A percentile compares a stretch with the other conserved stretches of the same genome.
Conservation (phyloP, 2,329 filamentous ascomycete species). For the Claviceps pusilla region DNA sequence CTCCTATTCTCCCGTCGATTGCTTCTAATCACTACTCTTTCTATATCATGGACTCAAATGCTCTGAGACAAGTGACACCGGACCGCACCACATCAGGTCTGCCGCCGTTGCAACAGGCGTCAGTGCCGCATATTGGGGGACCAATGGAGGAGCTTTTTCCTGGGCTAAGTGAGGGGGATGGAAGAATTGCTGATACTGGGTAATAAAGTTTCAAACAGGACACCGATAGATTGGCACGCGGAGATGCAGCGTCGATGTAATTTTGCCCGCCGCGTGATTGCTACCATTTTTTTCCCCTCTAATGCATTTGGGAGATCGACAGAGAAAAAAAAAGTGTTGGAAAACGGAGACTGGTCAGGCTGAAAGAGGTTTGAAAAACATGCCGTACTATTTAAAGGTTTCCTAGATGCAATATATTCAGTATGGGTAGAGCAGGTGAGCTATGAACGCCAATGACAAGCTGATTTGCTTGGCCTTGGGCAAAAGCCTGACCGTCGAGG, state of each 20-base stretch:
- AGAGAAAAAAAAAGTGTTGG: neutral
- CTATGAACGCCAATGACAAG: neutral
- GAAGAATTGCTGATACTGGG: neutral
- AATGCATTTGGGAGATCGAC: neutral
- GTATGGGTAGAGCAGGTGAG: neutral
- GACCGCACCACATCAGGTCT: neutral
- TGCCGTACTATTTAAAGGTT: neutral
- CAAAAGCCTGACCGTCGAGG: neutral
- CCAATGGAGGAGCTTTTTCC: conserved; percentile 4
- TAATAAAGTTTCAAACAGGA: neutral
- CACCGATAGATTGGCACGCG: neutral
- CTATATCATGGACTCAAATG: neutral
- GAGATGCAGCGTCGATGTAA: neutral
- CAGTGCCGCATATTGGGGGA: neutral
- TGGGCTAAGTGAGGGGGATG: neutral
- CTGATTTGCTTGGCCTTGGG: neutral
- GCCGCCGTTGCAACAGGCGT: neutral
- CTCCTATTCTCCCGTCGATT: neutral
- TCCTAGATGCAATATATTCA: neutral
- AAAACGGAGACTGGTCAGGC: neutral
- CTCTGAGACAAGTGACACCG: neutral
- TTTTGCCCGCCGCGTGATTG: neutral
- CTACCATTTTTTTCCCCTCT: neutral
- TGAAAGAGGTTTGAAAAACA: neutral
- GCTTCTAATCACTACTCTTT: neutral